Conservation (phyloP, 768 basidiomycete species). For the Collybia nuda region DNA sequence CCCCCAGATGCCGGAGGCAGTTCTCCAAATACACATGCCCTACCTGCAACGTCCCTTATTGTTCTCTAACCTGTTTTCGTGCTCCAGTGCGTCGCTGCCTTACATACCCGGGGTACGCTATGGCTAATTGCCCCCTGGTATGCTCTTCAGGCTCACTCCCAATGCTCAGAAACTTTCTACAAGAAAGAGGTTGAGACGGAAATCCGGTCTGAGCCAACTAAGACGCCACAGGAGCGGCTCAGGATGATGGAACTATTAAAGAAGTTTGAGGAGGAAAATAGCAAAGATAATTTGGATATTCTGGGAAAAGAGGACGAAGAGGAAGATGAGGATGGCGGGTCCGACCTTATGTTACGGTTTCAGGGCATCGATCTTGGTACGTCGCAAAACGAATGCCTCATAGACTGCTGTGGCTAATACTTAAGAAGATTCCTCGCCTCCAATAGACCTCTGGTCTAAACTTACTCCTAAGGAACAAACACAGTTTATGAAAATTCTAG, state of each 20-base stretch:
- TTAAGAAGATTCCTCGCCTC: conserved; percentile 48
- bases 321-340: conserved; percentile 32
- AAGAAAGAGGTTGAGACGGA: conserved; percentile 69
- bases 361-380: conserved; percentile 62
- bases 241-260: conserved; percentile 72
- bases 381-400: conserved; percentile 12
- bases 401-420: not conserved
- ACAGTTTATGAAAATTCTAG: conserved; percentile 57
- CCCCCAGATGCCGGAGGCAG: conserved; percentile 66
- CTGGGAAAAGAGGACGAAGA: conserved; percentile 36
- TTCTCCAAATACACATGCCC: conserved; percentile 83
- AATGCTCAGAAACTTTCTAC: conserved; percentile 84
- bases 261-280: conserved; percentile 66
- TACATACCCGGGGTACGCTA: conserved; percentile 3
- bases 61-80: conserved; percentile 78
- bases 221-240: conserved; percentile 53
- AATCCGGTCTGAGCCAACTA: conserved; percentile 55
- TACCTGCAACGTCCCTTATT: conserved; percentile 78
- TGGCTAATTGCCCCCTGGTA: not conserved
- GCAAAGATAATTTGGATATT: not conserved
- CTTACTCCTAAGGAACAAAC: conserved; percentile 60
- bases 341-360: conserved; percentile 51
- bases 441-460: conserved; percentile 59
- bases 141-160: conserved; percentile 49
- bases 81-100: conserved; percentile 50